Percentiles rank a stretch among this genome's conserved stretches.
phyloP scores from a whole-genome alignment of 1,284 basidiomycete species.

The Leccinum cinnamomeum region DNA sequence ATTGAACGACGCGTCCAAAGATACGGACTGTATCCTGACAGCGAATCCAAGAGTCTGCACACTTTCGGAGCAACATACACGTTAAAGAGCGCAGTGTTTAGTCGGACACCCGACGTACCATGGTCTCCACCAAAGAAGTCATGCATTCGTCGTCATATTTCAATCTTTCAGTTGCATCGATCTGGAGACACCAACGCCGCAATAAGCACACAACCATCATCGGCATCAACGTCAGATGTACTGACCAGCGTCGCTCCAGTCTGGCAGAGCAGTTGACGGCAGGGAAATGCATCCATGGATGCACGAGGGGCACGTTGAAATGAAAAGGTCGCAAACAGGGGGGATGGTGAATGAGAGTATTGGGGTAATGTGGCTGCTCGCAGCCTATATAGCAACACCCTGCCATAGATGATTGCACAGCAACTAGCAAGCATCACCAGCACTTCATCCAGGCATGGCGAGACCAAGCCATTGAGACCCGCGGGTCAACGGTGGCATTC shows the following conservation, averaged over 20 bases:
- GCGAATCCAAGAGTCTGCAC: slow-evolving; percentile 5
- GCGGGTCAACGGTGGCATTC: background rate
- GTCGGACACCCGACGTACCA: slow-evolving; percentile 4
- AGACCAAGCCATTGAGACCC: slow-evolving; percentile 2
- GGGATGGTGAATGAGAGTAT: slow-evolving; percentile 5
- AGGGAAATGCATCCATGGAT: slow-evolving; percentile 15
- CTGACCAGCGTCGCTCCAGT: slow-evolving; percentile 16
- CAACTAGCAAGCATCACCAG: background rate
- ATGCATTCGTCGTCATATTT: slow-evolving; percentile 6
- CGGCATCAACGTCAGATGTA: background rate
- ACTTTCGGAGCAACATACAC: background rate
- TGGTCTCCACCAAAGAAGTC: slow-evolving; percentile 4
- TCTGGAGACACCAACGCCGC: slow-evolving; percentile 6
- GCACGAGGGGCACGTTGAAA: background rate
- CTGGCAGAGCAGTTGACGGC: slow-evolving; percentile 1
- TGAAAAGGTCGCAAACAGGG: background rate
- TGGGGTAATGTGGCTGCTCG: background rate
- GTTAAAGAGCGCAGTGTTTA: background rate
- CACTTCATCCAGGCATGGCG: slow-evolving; percentile 10
- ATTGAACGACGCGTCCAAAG: slow-evolving; percentile 13
- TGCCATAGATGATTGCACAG: slow-evolving; percentile 27
- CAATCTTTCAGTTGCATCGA: slow-evolving; percentile 2
- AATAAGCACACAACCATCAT: background rate
- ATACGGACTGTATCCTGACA: slow-evolving; percentile 5
- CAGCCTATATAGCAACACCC: slow-evolving; percentile 27